Base-by-base conservation (phyloP, 345 rosid species). In the Eucalyptus pauciflora region DNA sequence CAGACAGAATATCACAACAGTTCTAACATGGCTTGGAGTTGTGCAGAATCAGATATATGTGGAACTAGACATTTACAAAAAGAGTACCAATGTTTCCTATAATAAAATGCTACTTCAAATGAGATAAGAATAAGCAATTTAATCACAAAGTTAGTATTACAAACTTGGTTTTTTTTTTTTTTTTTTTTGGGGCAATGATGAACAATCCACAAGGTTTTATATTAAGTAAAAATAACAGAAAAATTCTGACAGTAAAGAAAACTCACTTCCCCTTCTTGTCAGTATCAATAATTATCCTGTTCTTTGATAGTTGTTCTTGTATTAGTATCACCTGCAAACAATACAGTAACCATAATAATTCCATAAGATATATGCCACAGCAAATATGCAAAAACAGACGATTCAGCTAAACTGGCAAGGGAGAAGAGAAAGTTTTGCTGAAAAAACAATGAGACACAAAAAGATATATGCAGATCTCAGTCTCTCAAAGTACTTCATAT, bases 231-330 rank as follows among this genome's bases (percentile, higher is more conserved):
- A 49, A 56, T 14, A 67, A 86, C 50, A 13, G 31, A 37, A 18
- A 76, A 56, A n/a, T 51, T 27, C 41, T 12, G 51, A 71, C 31
- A 50, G 37, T 51, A 33, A 43, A 85, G 79, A 86, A 91, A 88
- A 96, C 99, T 95, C 90, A 97, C 99, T 97, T 96, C 88, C 99
- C 98, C 86, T 97, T 97, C 94, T 94, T 97, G 93, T 96, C 98
- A 33, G 93, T 94, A 88, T 95, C 99, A 90, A 97, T 95, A 87
- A 96, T 97, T 91, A 97, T 96, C 90, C 99, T 94, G 86, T 97
- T 97, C 93, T 97, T 96, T 13, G 99, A 97, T 90, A 97, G 97
- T 88, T 97, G 99, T 91, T 97, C 98, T 92, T 96, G 99, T 89
- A 97, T 97, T 92, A 96, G 90, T 90, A 97, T 89, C 89, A 97